Conservation (phyloP, 345 rosid species). For the Linum trigynum region DNA sequence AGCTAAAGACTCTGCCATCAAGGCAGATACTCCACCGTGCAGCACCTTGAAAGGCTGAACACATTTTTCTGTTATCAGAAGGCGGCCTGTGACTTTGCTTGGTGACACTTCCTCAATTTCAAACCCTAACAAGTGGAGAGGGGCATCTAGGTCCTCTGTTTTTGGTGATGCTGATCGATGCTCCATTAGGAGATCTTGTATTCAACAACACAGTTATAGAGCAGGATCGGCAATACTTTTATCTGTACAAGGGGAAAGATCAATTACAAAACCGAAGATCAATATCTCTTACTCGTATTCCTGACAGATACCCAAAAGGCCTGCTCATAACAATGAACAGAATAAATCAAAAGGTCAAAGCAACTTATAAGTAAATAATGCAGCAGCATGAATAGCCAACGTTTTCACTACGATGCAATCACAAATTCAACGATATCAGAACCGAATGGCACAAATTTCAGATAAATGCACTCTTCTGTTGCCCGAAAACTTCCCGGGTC, state of each 20-base stretch:
- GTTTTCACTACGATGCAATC: too few species aligned
- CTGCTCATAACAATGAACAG: neutral
- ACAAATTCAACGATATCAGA: too few species aligned
- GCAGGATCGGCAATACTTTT: neutral
- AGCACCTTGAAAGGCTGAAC: constrained; percentile 92
- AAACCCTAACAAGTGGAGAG: constrained; percentile 49
- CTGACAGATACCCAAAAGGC: neutral
- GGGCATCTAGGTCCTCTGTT: constrained; percentile 33
- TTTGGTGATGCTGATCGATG: constrained; percentile 13
- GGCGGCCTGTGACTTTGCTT: constrained; percentile 46
- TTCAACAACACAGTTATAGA: neutral
- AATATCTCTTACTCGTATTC: neutral
- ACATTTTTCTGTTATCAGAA: constrained; percentile 44
- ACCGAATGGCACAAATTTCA: too few species aligned
- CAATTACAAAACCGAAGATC: neutral
- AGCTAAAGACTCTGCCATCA: constrained; percentile 74
- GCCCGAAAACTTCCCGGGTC: too few species aligned
- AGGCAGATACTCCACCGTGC: constrained; percentile 92
- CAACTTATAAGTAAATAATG: neutral
- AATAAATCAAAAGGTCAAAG: too few species aligned
- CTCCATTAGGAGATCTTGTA: neutral
- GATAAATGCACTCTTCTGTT: too few species aligned
- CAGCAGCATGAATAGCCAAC: neutral
- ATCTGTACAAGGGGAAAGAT: neutral
- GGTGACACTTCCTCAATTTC: constrained; percentile 47